These are phyloP conservation scores for Ehretia macrophylla DNA, from an alignment of 257 asterid genomes.

Conservation along the genomic window DNA sequence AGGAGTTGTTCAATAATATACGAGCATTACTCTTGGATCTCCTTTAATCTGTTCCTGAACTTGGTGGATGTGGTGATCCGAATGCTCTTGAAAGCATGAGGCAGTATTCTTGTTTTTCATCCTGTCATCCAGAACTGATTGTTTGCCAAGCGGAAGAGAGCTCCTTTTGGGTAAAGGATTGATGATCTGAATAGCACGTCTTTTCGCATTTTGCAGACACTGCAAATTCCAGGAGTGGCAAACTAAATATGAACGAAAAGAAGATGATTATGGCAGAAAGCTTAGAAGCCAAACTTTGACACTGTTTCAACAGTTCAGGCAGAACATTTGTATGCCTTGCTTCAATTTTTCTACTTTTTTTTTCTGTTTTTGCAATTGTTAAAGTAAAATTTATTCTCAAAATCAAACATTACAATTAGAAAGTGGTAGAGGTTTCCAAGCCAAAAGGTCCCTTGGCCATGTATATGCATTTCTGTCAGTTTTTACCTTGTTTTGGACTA, in stretches of 20 bases:
- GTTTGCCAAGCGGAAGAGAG: background rate
- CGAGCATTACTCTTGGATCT: background rate
- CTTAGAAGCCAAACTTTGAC: too few relatives aligned
- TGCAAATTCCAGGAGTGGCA: constrained; percentile 7
- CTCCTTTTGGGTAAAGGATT: constrained; percentile 3
- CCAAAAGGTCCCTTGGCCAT: too few relatives aligned
- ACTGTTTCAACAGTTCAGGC: too few relatives aligned
- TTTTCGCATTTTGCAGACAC: constrained; percentile 20
- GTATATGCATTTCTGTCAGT: too few relatives aligned
- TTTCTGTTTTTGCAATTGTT: too few relatives aligned
- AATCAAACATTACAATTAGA: too few relatives aligned
- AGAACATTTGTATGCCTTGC: background rate
- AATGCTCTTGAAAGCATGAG: constrained; percentile 12
- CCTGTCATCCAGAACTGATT: constrained; percentile 6
- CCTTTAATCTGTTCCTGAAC: background rate
- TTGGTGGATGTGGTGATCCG: background rate
- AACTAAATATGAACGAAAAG: background rate
- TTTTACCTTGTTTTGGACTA: too few relatives aligned
- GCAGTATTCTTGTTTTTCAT: constrained; percentile 14
- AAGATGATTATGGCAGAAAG: background rate
- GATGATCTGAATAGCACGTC: constrained; percentile 18
- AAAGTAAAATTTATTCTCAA: too few relatives aligned
- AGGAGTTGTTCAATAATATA: too few relatives aligned
- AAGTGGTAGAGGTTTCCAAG: too few relatives aligned
- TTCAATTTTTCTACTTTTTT: background rate